Conservation (phyloP, 108 stramenopile genomes). For the Nitzschia sp. region DNA sequence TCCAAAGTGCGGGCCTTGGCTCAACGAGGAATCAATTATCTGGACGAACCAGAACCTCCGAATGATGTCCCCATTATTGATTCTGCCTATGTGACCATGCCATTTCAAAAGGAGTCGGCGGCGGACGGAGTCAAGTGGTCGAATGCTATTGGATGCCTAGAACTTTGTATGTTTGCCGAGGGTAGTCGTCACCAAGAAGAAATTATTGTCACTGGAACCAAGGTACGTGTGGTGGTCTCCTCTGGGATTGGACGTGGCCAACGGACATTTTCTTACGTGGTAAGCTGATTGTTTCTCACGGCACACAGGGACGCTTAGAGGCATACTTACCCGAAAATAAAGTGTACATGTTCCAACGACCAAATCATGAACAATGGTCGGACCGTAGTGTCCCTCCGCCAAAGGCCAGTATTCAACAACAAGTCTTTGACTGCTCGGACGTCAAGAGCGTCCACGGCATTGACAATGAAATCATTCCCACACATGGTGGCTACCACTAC, state of each 20-base stretch:
- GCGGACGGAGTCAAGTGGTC: slow-evolving; percentile 5
- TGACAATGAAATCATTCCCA: slow-evolving; percentile 70
- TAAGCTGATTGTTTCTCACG: neutral
- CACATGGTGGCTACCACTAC: slow-evolving; percentile 83
- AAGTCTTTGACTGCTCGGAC: slow-evolving; percentile 76
- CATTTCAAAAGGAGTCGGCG: slow-evolving; percentile 39
- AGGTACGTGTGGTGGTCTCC: slow-evolving; percentile 34
- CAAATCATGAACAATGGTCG: slow-evolving; percentile 53
- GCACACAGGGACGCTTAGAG: slow-evolving; percentile 80
- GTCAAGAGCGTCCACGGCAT: slow-evolving; percentile 65
- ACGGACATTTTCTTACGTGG: neutral
- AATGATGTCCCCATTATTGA: slow-evolving; percentile 73
- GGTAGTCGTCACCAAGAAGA: slow-evolving; percentile 88
- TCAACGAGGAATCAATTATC: slow-evolving; percentile 71
- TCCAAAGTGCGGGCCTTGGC: slow-evolving; percentile 42
- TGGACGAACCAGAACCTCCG: slow-evolving; percentile 58
- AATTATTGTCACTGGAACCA: slow-evolving; percentile 85
- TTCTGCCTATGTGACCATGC: slow-evolving; percentile 78
- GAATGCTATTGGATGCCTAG: slow-evolving; percentile 70
- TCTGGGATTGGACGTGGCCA: neutral
- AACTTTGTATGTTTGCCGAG: slow-evolving; percentile 86
- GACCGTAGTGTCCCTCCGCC: slow-evolving; percentile 81
- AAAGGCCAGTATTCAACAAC: slow-evolving; percentile 44
- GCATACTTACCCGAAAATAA: slow-evolving; percentile 89
- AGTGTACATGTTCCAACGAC: slow-evolving; percentile 72